A percentile compares a stretch with the other conserved stretches of the same genome.
Conservation (phyloP, 1,284 basidiomycete species). For the Polyporus tsugae region DNA sequence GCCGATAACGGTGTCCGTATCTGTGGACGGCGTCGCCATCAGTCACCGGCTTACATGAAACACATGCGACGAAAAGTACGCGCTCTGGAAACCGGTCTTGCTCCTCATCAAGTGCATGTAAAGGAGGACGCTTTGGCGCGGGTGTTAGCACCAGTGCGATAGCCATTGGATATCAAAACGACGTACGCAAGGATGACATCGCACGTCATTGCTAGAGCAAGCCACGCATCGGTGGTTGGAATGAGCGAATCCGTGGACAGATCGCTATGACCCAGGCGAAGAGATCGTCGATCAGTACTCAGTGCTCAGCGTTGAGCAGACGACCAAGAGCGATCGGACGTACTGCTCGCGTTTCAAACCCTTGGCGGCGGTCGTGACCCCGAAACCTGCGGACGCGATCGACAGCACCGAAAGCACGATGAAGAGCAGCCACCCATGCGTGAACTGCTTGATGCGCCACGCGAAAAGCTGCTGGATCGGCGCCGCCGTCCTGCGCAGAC, state of each 20-base stretch:
- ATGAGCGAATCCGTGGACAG: neutral
- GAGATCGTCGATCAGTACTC: neutral
- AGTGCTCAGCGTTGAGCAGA: neutral
- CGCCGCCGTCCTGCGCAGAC: constrained; percentile 1
- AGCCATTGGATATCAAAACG: neutral
- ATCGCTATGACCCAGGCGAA: neutral
- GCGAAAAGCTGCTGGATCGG: constrained; percentile 29
- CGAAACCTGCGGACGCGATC: constrained; percentile 12
- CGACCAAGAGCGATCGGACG: neutral
- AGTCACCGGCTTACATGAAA: neutral
- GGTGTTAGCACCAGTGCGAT: neutral
- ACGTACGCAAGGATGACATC: constrained; percentile 25
- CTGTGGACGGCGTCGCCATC: neutral
- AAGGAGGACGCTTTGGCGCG: constrained; percentile 15
- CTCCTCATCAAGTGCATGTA: constrained; percentile 23
- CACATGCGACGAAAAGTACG: neutral
- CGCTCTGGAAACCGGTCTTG: constrained; percentile 26
- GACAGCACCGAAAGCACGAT: constrained; percentile 19
- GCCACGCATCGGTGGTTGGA: constrained; percentile 21
- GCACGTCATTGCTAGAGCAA: constrained; percentile 16
- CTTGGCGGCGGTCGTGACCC: constrained; percentile 8
- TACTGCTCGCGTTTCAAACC: constrained; percentile 14
- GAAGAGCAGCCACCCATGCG: constrained; percentile 19
- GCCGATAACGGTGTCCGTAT: constrained; percentile 27
- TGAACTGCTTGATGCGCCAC: constrained; percentile 30